Percentiles rank a stretch among this genome's conserved stretches.
phyloP scores from a whole-genome alignment of 2,329 filamentous ascomycete genomes.

The Sarocladium brachiariae region DNA sequence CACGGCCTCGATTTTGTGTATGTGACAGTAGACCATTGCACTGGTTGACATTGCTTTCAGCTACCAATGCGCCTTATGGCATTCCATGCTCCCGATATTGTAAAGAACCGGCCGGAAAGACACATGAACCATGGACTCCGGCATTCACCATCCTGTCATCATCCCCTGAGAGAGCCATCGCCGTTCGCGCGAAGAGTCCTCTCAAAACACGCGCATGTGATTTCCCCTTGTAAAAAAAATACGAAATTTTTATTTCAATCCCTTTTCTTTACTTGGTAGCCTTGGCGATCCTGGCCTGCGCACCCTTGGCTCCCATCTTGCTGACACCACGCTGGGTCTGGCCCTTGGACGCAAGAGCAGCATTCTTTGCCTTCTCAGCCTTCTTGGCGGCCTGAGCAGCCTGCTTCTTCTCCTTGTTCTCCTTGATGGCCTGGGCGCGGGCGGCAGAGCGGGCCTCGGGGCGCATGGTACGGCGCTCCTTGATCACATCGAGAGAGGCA shows the following conservation, averaged over 20 bases:
- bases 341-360: slow-evolving; percentile 67
- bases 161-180: slow-evolving; percentile 6
- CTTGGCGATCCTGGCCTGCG: slow-evolving; percentile 75
- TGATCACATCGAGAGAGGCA: slow-evolving; percentile 99
- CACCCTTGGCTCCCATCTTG: slow-evolving; percentile 97
- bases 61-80: slow-evolving; percentile 37
- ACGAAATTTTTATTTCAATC: not conserved
- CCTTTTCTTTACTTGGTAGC: slow-evolving; percentile 60
- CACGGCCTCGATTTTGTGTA: too few relatives aligned
- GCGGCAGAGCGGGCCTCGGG: slow-evolving; percentile 93
- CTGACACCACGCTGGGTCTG: slow-evolving; percentile 74
- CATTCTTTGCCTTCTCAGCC: slow-evolving; percentile 96
- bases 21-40: slow-evolving; percentile 23
- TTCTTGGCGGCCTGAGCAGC: slow-evolving; percentile 88
- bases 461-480: slow-evolving; percentile 92
- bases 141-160: slow-evolving; percentile 10
- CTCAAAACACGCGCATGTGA: not conserved
- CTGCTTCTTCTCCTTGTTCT: slow-evolving; percentile 97
- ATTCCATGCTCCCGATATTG: slow-evolving; percentile 35
- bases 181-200: slow-evolving; percentile 9
- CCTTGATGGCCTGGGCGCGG: slow-evolving; percentile 85
- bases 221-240: not conserved
- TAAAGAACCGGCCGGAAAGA: slow-evolving; percentile 37
- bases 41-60: slow-evolving; percentile 29
- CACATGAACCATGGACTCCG: slow-evolving; percentile 36